phyloP scores from a whole-genome alignment of 2,329 filamentous ascomycete species.

The Trichoderma simmonsii region DNA sequence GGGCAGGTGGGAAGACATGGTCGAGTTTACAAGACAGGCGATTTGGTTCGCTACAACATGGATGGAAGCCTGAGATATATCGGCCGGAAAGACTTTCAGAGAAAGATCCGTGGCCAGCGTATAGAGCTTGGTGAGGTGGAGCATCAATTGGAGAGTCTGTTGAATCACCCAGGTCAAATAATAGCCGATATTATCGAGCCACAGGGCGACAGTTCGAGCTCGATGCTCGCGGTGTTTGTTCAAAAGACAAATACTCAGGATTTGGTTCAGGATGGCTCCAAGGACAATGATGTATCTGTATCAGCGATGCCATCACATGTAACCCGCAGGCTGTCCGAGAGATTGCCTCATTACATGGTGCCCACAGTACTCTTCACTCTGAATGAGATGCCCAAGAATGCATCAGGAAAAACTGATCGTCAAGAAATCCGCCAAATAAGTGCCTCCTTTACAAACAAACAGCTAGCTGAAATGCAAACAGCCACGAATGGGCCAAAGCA shows the following conservation, averaged over 20 bases:
- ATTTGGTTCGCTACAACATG: slow-evolving; percentile 31
- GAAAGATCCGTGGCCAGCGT: slow-evolving; percentile 48
- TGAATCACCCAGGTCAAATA: not conserved
- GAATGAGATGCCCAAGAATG: not conserved
- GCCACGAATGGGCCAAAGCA: not conserved
- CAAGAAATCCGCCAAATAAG: not conserved
- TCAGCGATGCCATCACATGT: not conserved
- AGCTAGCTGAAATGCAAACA: not conserved
- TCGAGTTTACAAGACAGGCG: slow-evolving; percentile 23
- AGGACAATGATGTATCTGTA: not conserved
- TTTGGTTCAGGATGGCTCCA: slow-evolving; percentile 20
- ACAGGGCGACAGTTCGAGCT: not conserved
- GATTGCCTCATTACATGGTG: not conserved
- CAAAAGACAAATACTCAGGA: not conserved
- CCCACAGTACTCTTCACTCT: not conserved
- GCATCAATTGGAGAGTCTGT: not conserved
- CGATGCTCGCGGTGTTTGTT: not conserved
- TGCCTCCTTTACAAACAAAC: not conserved
- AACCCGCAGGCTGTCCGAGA: not conserved
- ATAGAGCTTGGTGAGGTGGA: slow-evolving; percentile 40
- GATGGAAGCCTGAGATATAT: slow-evolving; percentile 22
- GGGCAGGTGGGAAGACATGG: not conserved
- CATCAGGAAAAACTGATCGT: not conserved
- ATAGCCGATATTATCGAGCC: not conserved
- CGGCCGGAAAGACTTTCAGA: slow-evolving; percentile 27